phyloP scores from a whole-genome alignment of 768 basidiomycete species.

The Lactarius vividus region DNA sequence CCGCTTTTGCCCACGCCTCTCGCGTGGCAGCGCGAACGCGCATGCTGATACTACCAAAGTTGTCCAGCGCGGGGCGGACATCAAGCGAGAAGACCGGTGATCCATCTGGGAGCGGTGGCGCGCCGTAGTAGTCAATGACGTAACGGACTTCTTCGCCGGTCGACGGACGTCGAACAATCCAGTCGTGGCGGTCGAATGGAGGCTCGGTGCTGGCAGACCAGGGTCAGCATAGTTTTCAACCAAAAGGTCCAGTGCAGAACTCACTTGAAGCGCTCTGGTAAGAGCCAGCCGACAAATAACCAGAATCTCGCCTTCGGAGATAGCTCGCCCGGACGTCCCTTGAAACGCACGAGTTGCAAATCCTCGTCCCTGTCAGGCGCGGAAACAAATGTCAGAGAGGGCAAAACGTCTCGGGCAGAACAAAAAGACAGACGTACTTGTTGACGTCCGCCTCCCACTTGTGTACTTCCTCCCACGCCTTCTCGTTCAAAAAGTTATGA shows the following conservation, averaged over 20 bases:
- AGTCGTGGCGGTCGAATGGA: conserved; percentile 95
- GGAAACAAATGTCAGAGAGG: conserved; percentile 3
- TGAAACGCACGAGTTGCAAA: conserved; percentile 77
- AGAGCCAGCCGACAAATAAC: conserved; percentile 82
- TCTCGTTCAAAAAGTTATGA: conserved; percentile 96
- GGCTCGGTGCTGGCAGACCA: conserved; percentile 64
- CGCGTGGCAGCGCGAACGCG: conserved; percentile 37
- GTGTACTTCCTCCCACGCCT: conserved; percentile 92
- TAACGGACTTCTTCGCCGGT: conserved; percentile 87
- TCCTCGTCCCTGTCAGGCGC: conserved; percentile 52
- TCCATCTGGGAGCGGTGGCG: conserved; percentile 84
- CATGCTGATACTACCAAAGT: conserved; percentile 68
- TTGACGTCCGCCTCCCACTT: conserved; percentile 81
- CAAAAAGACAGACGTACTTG: conserved; percentile 44
- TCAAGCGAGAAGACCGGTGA: conserved; percentile 95
- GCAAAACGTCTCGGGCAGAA: neutral
- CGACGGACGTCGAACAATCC: conserved; percentile 81
- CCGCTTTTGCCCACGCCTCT: conserved; percentile 20
- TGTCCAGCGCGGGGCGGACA: conserved; percentile 93
- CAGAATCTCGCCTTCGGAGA: conserved; percentile 92
- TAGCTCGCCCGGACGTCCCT: conserved; percentile 86
- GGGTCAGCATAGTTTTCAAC: neutral
- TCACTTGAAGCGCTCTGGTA: conserved; percentile 89
- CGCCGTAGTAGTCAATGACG: conserved; percentile 98
- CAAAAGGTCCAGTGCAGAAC: conserved; percentile 30